Evolutionary conservation across 2,329 filamentous ascomycete species (phyloP).

Genomic region (Xylaria sp.): DNA sequence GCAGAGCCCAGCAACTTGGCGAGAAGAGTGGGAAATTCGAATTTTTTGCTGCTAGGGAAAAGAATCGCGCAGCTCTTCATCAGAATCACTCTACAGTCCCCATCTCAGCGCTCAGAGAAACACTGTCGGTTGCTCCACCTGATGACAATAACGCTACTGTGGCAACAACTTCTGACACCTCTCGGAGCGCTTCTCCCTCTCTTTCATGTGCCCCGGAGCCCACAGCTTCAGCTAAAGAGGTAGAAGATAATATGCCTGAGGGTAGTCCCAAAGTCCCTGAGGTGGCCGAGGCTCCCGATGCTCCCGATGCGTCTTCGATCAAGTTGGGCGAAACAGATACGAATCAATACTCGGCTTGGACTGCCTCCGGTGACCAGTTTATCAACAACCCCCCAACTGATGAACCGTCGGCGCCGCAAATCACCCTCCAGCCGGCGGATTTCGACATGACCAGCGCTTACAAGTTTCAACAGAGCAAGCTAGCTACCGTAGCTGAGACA

Average conservation of each 20-base stretch:
- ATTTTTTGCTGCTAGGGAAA: slow-evolving; percentile 55
- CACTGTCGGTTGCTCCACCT: slow-evolving; percentile 16
- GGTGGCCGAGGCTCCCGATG: neutral
- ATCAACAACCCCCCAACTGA: slow-evolving; percentile 45
- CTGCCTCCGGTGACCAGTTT: slow-evolving; percentile 49
- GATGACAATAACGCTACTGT: neutral
- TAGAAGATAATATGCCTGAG: neutral
- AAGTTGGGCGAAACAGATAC: slow-evolving; percentile 27
- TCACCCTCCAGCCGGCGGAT: slow-evolving; percentile 39
- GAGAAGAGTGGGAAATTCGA: slow-evolving; percentile 53
- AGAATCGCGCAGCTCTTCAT: slow-evolving; percentile 48
- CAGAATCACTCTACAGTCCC: slow-evolving; percentile 28
- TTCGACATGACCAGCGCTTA: slow-evolving; percentile 51
- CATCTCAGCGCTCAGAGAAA: slow-evolving; percentile 38
- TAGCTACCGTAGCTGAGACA: slow-evolving; percentile 32
- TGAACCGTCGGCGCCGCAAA: slow-evolving; percentile 22
- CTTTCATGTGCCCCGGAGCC: slow-evolving; percentile 13
- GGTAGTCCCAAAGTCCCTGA: slow-evolving; percentile 1
- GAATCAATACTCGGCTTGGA: slow-evolving; percentile 36
- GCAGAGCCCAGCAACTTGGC: slow-evolving; percentile 50
- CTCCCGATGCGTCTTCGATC: slow-evolving; percentile 23
- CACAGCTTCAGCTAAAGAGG: neutral
- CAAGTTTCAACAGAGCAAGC: slow-evolving; percentile 48
- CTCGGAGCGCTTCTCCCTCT: slow-evolving; percentile 13
- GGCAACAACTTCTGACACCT: neutral